A percentile compares a stretch with the other conserved stretches of the same genome.
phyloP scores from a whole-genome alignment of 1,284 basidiomycete genomes.

The Microbotryum intermedium region DNA sequence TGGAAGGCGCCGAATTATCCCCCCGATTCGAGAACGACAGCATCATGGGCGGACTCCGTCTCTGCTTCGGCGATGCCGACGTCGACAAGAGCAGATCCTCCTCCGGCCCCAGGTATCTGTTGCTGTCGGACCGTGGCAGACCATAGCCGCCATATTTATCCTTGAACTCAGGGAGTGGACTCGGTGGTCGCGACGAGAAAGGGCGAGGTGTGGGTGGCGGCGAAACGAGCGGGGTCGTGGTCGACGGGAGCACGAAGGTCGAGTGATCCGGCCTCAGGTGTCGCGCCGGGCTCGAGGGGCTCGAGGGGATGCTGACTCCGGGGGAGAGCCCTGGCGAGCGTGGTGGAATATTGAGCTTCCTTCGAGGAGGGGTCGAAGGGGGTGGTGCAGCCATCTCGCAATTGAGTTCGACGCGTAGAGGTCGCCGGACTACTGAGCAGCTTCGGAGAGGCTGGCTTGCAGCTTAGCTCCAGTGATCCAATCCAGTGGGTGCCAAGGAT shows the following conservation, averaged over 20 bases:
- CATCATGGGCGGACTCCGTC: background rate
- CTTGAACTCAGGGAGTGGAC: background rate
- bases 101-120: background rate
- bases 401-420: no score
- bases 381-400: no score
- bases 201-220: constrained; percentile 5
- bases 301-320: no score
- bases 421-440: no score
- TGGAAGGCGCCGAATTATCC: background rate
- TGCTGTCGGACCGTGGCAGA: background rate
- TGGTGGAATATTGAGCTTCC: no score
- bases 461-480: no score
- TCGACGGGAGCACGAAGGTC: constrained; percentile 6
- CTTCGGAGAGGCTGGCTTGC: no score
- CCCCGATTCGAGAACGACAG: background rate
- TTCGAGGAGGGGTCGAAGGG: no score
- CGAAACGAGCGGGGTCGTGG: constrained; percentile 15
- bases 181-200: background rate
- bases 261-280: constrained; percentile 8
- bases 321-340: no score
- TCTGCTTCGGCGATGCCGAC: constrained; percentile 32
- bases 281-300: no score
- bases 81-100: constrained; percentile 52
- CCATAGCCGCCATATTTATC: constrained; percentile 18
- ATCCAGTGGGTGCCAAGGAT: no score